Evolutionary conservation across 768 basidiomycete species (phyloP).

Genomic region (Tylopilus sp.): DNA sequence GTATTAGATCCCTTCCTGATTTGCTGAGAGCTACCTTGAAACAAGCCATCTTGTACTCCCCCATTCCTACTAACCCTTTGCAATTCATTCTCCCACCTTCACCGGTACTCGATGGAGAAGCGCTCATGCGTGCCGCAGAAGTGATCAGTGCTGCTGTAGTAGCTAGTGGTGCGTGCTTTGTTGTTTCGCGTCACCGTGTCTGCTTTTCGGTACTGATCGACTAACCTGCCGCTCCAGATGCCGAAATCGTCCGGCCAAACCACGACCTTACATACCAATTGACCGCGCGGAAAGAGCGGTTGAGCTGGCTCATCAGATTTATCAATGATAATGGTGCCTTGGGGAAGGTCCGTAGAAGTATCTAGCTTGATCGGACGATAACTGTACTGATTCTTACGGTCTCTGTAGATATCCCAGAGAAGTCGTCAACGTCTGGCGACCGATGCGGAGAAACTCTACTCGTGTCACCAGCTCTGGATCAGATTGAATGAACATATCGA

Average conservation of each 20-base stretch:
- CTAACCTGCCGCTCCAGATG: slow-evolving; percentile 38
- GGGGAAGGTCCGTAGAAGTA: slow-evolving; percentile 54
- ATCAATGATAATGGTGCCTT: slow-evolving; percentile 85
- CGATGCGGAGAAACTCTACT: slow-evolving; percentile 86
- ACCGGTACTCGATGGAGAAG: slow-evolving; percentile 66
- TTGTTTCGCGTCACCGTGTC: background rate
- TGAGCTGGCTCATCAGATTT: slow-evolving; percentile 84
- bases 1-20: slow-evolving; percentile 60
- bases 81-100: slow-evolving; percentile 74
- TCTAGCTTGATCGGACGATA: background rate
- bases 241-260: slow-evolving; percentile 64
- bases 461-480: slow-evolving; percentile 80
- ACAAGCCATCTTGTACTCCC: slow-evolving; percentile 78
- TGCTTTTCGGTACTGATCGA: background rate
- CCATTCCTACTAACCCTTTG: slow-evolving; percentile 72
- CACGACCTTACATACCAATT: slow-evolving; percentile 82
- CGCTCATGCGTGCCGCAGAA: slow-evolving; percentile 75
- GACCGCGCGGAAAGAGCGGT: slow-evolving; percentile 64
- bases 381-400: slow-evolving; percentile 1
- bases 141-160: slow-evolving; percentile 70
- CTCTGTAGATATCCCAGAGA: slow-evolving; percentile 69
- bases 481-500: slow-evolving; percentile 63
- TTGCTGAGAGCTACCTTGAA: slow-evolving; percentile 79
- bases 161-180: slow-evolving; percentile 53
- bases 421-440: slow-evolving; percentile 71